These are phyloP conservation scores for Fragilariopsis cylindrus DNA, from an alignment of 108 stramenopile genomes.

Conservation along the genomic window DNA sequence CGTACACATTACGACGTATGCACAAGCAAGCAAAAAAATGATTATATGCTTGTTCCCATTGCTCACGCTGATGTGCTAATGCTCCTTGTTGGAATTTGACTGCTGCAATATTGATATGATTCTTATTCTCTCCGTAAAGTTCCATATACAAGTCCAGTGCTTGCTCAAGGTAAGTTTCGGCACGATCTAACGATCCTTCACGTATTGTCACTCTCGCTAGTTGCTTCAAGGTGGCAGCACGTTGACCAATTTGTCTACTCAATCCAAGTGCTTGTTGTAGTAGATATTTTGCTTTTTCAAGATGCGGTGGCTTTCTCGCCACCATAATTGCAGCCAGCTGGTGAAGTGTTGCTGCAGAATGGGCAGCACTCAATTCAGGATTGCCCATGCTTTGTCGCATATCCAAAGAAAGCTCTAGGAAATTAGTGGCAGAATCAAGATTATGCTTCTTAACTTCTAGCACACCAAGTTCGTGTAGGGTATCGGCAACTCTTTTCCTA, in stretches of 20 bases:
- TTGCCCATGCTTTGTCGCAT: conserved; percentile 34
- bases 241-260: conserved; percentile 59
- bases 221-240: conserved; percentile 70
- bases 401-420: conserved; percentile 45
- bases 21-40: conserved; percentile 52
- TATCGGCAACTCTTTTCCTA: conserved; percentile 27
- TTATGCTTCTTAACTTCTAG: conserved; percentile 67
- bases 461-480: conserved; percentile 62
- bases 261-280: conserved; percentile 57
- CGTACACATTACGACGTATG: conserved; percentile 58
- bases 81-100: conserved; percentile 75
- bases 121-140: conserved; percentile 55
- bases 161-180: conserved; percentile 55
- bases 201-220: conserved; percentile 67
- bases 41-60: conserved; percentile 52
- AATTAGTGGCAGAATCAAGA: conserved; percentile 46
- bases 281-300: conserved; percentile 49
- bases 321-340: conserved; percentile 65
- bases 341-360: conserved; percentile 59
- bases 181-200: conserved; percentile 49
- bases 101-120: conserved; percentile 67
- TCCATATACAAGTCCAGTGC: conserved; percentile 61
- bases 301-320: conserved; percentile 58
- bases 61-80: conserved; percentile 55
- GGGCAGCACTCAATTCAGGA: conserved; percentile 35